Percentiles rank a stretch among this genome's conserved stretches.
Evolutionary conservation across 495 filamentous ascomycete genomes (phyloP).

Genomic region (Jackrogersella minutella): DNA sequence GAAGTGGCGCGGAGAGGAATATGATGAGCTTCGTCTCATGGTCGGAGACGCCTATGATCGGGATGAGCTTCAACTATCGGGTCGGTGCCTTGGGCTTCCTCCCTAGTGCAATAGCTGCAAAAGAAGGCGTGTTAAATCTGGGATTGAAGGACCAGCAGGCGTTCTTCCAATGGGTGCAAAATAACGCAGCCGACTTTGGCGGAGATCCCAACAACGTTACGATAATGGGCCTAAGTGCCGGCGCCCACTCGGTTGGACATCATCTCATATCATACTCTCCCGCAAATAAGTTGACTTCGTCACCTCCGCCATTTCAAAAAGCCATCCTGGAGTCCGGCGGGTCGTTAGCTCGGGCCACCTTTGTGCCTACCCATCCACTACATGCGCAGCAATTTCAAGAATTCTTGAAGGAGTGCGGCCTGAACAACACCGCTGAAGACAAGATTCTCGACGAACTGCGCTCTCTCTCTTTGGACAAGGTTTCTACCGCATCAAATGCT

Average conservation of each 20-base stretch:
- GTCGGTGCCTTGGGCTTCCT: constrained; percentile 74
- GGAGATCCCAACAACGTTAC: constrained; percentile 71
- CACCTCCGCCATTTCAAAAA: constrained; percentile 62
- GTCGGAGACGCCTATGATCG: constrained; percentile 61
- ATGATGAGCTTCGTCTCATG: constrained; percentile 63
- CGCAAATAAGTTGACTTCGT: constrained; percentile 35
- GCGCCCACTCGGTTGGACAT: constrained; percentile 72
- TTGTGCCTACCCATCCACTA: constrained; percentile 62
- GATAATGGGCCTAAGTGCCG: constrained; percentile 71
- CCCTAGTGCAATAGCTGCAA: constrained; percentile 59
- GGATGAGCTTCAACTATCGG: constrained; percentile 74
- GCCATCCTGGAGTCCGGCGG: constrained; percentile 71
- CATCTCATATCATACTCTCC: constrained; percentile 64
- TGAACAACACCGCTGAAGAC: constrained; percentile 50
- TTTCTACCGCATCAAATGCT: constrained; percentile 58
- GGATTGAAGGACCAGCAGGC: constrained; percentile 74
- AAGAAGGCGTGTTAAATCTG: constrained; percentile 67
- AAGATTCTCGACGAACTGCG: constrained; percentile 62
- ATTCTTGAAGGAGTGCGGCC: constrained; percentile 59
- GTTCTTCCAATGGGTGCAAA: constrained; percentile 69
- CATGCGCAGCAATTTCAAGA: constrained; percentile 67
- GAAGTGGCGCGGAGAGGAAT: constrained; percentile 52
- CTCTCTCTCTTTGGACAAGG: constrained; percentile 51
- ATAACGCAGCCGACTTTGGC: constrained; percentile 67
- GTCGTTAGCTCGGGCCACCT: constrained; percentile 66